Conservation (phyloP, 177 flowering plant species). For the Vitis hybrid region DNA sequence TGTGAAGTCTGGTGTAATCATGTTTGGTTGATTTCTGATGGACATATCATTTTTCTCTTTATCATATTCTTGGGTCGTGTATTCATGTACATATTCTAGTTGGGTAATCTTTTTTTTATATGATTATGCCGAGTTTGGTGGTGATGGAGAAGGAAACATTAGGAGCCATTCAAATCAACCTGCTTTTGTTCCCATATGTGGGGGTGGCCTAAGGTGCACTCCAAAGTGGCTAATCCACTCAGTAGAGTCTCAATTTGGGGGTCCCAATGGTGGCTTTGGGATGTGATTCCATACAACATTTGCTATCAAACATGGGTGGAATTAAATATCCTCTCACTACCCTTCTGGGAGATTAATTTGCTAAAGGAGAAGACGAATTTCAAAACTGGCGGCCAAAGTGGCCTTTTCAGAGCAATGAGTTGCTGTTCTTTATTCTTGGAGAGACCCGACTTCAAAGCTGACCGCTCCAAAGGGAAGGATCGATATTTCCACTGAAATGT, state of each 20-base stretch:
- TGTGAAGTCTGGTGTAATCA: neutral
- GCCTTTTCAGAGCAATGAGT: no score
- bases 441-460: no score
- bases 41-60: neutral
- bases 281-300: neutral
- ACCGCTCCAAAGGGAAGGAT: no score
- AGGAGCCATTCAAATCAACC: conserved; percentile 4
- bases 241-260: conserved; percentile 5
- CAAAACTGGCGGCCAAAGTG: no score
- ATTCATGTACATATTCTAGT: neutral
- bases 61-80: neutral
- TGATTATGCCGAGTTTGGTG: conserved; percentile 1
- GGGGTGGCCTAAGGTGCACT: neutral
- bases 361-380: no score
- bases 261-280: neutral
- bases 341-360: no score
- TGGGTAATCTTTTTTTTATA: neutral
- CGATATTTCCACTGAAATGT: no score
- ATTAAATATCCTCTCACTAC: no score
- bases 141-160: conserved; percentile 3
- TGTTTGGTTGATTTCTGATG: neutral
- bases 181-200: conserved; percentile 4
- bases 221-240: conserved; percentile 4
- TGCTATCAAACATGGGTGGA: no score
- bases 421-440: no score